phyloP scores from a whole-genome alignment of 192 early-diverging fungal genomes.

The Coemansia sp. region DNA sequence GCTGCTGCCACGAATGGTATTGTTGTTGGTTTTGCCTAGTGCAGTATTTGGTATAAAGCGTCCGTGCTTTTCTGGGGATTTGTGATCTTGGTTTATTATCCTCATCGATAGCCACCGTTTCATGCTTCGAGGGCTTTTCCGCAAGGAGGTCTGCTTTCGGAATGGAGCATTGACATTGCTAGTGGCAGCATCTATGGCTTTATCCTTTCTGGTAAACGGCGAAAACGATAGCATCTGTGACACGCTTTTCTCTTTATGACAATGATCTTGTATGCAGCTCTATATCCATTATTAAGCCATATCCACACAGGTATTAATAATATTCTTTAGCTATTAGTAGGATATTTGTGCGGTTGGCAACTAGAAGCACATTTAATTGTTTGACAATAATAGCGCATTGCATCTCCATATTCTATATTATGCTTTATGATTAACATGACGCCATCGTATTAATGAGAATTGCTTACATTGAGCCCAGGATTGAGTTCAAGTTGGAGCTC shows the following conservation, averaged over 20 bases:
- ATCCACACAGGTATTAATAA: not conserved
- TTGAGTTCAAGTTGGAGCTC: no score
- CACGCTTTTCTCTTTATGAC: not conserved
- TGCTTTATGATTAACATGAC: not conserved
- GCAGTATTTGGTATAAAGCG: not conserved
- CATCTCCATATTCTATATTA: not conserved
- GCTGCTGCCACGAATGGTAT: not conserved
- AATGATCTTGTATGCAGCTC: not conserved
- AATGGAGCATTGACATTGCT: not conserved
- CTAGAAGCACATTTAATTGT: not conserved
- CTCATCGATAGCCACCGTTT: slow-evolving; percentile 48
- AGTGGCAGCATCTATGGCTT: not conserved
- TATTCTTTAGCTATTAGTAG: not conserved
- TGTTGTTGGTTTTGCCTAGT: not conserved
- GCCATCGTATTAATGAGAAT: not conserved
- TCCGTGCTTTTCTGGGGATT: not conserved
- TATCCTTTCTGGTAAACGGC: slow-evolving; percentile 9
- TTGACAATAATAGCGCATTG: not conserved
- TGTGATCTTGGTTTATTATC: slow-evolving; percentile 13
- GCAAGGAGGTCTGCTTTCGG: not conserved
- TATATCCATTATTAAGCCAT: not conserved
- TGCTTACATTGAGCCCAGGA: not conserved
- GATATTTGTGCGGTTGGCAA: not conserved
- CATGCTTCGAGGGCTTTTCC: slow-evolving; percentile 18
- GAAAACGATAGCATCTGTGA: slow-evolving; percentile 6